Evolutionary conservation across 75 land plant genomes (phyloP).

Genomic region (Sequoia sempervirens): DNA sequence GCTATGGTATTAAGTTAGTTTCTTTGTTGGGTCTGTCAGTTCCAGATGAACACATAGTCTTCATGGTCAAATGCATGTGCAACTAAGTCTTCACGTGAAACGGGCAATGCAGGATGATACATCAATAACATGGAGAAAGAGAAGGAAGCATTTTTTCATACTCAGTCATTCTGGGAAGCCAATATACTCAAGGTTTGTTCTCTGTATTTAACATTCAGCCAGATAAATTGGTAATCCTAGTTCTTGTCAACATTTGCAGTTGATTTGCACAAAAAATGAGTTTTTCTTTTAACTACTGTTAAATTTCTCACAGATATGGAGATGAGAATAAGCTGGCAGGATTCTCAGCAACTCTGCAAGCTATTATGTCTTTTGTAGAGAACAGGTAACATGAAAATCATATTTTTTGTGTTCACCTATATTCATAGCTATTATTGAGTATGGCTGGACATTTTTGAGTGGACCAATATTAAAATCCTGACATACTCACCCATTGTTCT

Average conservation of each 20-base stretch:
- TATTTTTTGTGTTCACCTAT: not conserved
- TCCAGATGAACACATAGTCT: slow-evolving; percentile 7
- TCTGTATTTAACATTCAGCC: not conserved
- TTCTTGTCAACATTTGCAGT: not conserved
- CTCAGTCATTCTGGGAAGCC: slow-evolving; percentile 55
- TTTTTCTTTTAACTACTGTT: not conserved
- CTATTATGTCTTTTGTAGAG: slow-evolving; percentile 51
- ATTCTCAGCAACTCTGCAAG: slow-evolving; percentile 48
- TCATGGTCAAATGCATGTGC: slow-evolving; percentile 8
- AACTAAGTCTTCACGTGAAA: slow-evolving; percentile 6
- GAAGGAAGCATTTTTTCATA: slow-evolving; percentile 49
- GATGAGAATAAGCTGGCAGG: slow-evolving; percentile 58
- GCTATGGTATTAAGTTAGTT: slow-evolving; percentile 2
- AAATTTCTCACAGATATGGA: slow-evolving; percentile 31
- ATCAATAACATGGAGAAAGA: slow-evolving; percentile 31
- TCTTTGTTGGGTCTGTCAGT: slow-evolving; percentile 10
- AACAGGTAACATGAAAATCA: slow-evolving; percentile 26
- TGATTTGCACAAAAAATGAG: not conserved
- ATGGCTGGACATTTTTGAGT: not conserved
- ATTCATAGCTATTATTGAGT: not conserved
- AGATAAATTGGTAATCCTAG: slow-evolving; percentile 1
- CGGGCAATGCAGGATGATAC: slow-evolving; percentile 37
- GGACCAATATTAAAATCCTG: not conserved
- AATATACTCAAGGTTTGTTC: slow-evolving; percentile 42
- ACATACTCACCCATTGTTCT: not conserved